Evolutionary conservation across 495 filamentous ascomycete species (phyloP).

Genomic region (Lasiosphaeris hirsuta): DNA sequence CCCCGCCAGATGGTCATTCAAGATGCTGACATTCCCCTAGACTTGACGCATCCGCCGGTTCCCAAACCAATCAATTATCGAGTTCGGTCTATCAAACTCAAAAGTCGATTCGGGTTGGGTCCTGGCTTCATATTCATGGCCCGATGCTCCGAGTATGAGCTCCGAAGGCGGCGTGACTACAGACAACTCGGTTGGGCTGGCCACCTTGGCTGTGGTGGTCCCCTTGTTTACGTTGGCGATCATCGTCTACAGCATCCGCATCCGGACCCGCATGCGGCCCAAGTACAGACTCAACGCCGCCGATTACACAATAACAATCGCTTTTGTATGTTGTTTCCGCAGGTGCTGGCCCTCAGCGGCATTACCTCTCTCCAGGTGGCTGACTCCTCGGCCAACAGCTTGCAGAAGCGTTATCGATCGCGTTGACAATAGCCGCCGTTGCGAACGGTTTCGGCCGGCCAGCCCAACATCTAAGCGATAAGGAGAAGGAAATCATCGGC

Average conservation of each 20-base stretch:
- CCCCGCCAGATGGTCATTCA: too few relatives aligned
- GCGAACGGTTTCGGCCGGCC: neutral
- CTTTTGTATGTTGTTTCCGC: neutral
- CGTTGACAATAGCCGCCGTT: neutral
- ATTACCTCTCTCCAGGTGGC: neutral
- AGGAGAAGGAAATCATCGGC: neutral
- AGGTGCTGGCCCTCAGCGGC: too few relatives aligned
- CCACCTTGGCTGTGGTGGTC: neutral
- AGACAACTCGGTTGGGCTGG: too few relatives aligned
- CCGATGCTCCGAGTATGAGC: too few relatives aligned
- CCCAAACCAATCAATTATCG: too few relatives aligned
- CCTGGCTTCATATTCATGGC: too few relatives aligned
- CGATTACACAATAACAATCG: conserved; percentile 6
- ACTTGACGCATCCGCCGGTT: too few relatives aligned
- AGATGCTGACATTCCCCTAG: too few relatives aligned
- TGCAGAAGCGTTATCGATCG: neutral
- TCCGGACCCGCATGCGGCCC: conserved; percentile 6
- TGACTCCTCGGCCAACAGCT: neutral
- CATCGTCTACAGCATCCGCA: conserved; percentile 1
- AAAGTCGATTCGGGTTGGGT: too few relatives aligned
- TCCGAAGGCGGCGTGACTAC: too few relatives aligned
- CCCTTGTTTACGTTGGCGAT: conserved; percentile 4
- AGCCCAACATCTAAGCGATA: neutral
- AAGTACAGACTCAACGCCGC: conserved; percentile 5
- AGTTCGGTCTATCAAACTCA: too few relatives aligned